phyloP scores from a whole-genome alignment of 129 eudicot species.

The Lactuca saligna region DNA sequence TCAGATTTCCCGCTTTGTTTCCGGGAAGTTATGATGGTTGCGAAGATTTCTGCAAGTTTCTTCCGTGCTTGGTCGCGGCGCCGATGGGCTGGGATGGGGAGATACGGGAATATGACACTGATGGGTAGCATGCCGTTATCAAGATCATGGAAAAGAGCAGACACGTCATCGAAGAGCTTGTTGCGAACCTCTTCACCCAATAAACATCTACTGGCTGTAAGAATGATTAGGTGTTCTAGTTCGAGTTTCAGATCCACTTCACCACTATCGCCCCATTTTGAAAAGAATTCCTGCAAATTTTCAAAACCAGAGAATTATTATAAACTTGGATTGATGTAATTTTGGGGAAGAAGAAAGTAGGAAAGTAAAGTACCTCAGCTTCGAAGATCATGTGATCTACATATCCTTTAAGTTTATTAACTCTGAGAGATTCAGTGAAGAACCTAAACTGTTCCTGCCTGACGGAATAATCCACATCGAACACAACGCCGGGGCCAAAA shows the following conservation, averaged over 20 bases:
- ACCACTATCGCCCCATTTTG: slow-evolving; percentile 96
- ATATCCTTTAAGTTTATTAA: slow-evolving; percentile 67
- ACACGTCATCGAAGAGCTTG: slow-evolving; percentile 87
- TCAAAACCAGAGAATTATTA: slow-evolving; percentile 4
- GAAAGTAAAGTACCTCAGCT: slow-evolving; percentile 55
- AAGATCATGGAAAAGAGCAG: slow-evolving; percentile 90
- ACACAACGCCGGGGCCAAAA: slow-evolving; percentile 95
- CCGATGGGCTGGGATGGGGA: slow-evolving; percentile 91
- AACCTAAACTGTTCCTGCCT: slow-evolving; percentile 95
- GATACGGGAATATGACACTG: slow-evolving; percentile 91
- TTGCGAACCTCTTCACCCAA: slow-evolving; percentile 91
- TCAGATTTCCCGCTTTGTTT: slow-evolving; percentile 64
- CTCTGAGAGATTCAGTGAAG: slow-evolving; percentile 88
- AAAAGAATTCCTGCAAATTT: slow-evolving; percentile 69
- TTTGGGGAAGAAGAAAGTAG: neutral
- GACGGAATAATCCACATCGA: slow-evolving; percentile 82
- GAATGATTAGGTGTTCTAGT: slow-evolving; percentile 78
- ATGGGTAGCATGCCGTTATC: slow-evolving; percentile 97
- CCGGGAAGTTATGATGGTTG: slow-evolving; percentile 66
- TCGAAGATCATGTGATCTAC: slow-evolving; percentile 90
- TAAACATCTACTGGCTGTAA: slow-evolving; percentile 93
- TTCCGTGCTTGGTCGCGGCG: slow-evolving; percentile 88
- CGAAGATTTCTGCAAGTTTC: slow-evolving; percentile 67
- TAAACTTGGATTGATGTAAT: neutral
- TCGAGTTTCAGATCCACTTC: slow-evolving; percentile 90